Conservation (phyloP, 352 stramenopile species). For the Globisporangium rhizosaccharum region DNA sequence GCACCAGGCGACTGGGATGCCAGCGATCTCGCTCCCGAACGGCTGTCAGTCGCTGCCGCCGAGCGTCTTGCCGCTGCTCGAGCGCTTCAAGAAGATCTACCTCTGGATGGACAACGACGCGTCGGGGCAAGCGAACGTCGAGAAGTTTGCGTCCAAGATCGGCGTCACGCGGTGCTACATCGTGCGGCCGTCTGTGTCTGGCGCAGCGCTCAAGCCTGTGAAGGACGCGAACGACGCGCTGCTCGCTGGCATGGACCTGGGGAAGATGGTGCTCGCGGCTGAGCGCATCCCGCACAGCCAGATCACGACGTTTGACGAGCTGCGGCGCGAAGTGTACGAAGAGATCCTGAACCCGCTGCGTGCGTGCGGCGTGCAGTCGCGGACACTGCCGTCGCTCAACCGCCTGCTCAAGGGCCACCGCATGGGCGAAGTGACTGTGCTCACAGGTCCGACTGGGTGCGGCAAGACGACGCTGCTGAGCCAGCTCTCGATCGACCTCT, state of each 20-base stretch:
- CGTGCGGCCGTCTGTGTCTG: constrained; percentile 65
- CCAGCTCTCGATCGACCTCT: constrained; percentile 89
- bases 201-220: constrained; percentile 62
- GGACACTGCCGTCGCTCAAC: constrained; percentile 94
- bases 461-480: constrained; percentile 94
- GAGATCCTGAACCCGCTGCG: constrained; percentile 94
- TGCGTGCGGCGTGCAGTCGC: constrained; percentile 89
- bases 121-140: constrained; percentile 90
- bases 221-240: constrained; percentile 98
- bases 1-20: constrained; percentile 91
- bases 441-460: constrained; percentile 96
- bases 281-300: constrained; percentile 88
- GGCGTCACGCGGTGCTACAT: constrained; percentile 89
- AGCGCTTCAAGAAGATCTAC: constrained; percentile 96
- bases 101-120: constrained; percentile 99
- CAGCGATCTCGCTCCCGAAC: constrained; percentile 95
- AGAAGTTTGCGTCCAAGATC: constrained; percentile 97
- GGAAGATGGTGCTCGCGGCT: constrained; percentile 77
- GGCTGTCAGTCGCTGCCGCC: constrained; percentile 94
- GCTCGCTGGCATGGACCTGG: constrained; percentile 83
- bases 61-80: constrained; percentile 93
- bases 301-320: constrained; percentile 92
- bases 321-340: constrained; percentile 91
- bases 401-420: constrained; percentile 96
- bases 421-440: constrained; percentile 96